Evolutionary conservation across 2,329 filamentous ascomycete species (phyloP), one percentile per base, ranked within the genome.

Genomic region (Escovopsis weberi): DNA sequence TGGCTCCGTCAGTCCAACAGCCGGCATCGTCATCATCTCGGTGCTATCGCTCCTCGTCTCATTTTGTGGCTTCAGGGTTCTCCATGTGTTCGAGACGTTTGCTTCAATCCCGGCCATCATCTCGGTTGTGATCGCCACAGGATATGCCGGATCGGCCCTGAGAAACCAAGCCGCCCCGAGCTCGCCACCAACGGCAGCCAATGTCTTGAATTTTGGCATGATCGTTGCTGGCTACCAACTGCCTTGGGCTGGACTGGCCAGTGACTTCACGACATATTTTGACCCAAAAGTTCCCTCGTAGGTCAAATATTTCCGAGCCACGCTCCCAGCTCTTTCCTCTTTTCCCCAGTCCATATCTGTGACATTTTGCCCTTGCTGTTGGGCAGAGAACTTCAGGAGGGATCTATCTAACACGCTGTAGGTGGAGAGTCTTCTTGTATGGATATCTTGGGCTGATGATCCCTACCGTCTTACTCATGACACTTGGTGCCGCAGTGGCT

Each of bases 211-310:
- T 28, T 81, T 75, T 47, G 75, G 67, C 39, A 75, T 74, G 59
- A 68, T 79, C 41, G 68, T 81, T 4, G 74, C 77, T 0, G 73
- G 72, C 0, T 80, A 78, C 53, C 72, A 79, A 64, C 67, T 82
- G 2, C 75, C 78, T 0, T 82, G 73, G 67, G 72, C 68, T 4
- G 68, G 67, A 2, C 61, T 79, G 23, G 66, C 73, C 1, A 75
- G 72, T 18, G 76, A 80, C 52, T 70, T 80, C 43, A 72, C 72
- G 0, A 75, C 74, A 0, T 81, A 80, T 51, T 67, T 78, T 43
- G 65, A 72, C 41, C 75, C 75, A 19, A 67, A 66, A 42, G 70
- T 70, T 2, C 66, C 72, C 2, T 66, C 65, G 56, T 74, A 54
- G 52, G 66, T 59, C 4, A 7, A 18, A 4, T 11, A 4, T 11